Base-by-base conservation (phyloP, 345 rosid genomes). In the Microthlaspi erraticum region DNA sequence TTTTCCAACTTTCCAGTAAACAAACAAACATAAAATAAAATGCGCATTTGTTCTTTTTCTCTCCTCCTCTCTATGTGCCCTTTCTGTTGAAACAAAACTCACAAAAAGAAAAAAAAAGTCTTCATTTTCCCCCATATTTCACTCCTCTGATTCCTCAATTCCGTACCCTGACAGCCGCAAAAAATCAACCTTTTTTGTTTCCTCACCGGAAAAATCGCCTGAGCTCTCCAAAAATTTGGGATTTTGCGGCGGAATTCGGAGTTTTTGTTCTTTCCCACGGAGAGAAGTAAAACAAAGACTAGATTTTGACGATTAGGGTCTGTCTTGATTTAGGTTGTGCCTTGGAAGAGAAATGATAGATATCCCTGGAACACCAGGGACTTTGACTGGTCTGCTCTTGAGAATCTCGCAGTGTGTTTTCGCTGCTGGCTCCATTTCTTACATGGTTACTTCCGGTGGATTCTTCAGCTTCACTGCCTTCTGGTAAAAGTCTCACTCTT, bases 331-430 rank as follows among this genome's bases (percentile, higher is more conserved):
- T 50, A 34, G 7, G n/a, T 12, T 8, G 38, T 16, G 43, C 5
- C 32, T n/a, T 60, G 38, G 37, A 23, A 68, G 44, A 38, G 79
- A 75, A 48, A 90, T 92, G 95, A 88, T 72, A 88, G 86, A 83
- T 78, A 84, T 90, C 78, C 84, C 89, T 44, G 95, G 95, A 57
- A 83, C 89, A 42, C 97, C 97, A 2, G 95, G 97, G 76, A 90
- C 95, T 42, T 55, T 81, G 78, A 86, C 91, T 37, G 87, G 81
- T 49, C 78, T 90, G 26, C 68, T 66, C 68, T 75, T 90, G 80
- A 85, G 97, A 82, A 76, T 88, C 50, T 72, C 75, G 2, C 97
- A 88, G 79, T 87, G 83, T 72, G 74, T 81, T 42, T 93, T 88
- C 53, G 95, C 98, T 13, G 87, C 84, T 72, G 90, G 81, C 46